These are phyloP conservation scores for Eutrema heterophyllum DNA, from an alignment of 345 rosid species.

Conservation along the genomic window DNA sequence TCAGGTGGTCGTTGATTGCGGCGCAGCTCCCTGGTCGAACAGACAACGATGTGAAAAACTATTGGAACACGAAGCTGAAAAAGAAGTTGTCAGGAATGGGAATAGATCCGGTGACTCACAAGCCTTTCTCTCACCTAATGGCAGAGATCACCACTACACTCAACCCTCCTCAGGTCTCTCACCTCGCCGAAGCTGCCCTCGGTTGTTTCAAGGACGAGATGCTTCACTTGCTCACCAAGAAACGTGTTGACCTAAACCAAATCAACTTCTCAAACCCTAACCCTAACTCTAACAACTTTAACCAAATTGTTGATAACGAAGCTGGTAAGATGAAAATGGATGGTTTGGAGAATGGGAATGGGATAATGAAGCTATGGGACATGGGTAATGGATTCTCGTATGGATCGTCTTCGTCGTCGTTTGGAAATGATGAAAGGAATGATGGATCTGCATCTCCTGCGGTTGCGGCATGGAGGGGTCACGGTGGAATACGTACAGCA, in stretches of 20 bases:
- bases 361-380: slow-evolving; percentile 34
- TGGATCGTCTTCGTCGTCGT: slow-evolving; percentile 31
- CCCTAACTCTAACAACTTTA: slow-evolving; percentile 34
- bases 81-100: slow-evolving; percentile 96
- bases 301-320: slow-evolving; percentile 40
- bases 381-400: slow-evolving; percentile 32
- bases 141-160: slow-evolving; percentile 92
- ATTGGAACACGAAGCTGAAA: slow-evolving; percentile 94
- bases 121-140: slow-evolving; percentile 98
- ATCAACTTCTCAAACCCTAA: slow-evolving; percentile 31
- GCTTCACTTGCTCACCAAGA: slow-evolving; percentile 96
- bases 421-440: slow-evolving; percentile 34
- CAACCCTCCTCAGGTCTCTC: slow-evolving; percentile 89
- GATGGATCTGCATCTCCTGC: slow-evolving; percentile 30
- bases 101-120: slow-evolving; percentile 93
- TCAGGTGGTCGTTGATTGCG: slow-evolving; percentile 93
- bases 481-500: slow-evolving; percentile 24
- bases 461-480: slow-evolving; percentile 30
- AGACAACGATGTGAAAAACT: slow-evolving; percentile 87
- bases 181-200: slow-evolving; percentile 93
- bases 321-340: slow-evolving; percentile 59
- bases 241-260: slow-evolving; percentile 71
- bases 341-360: slow-evolving; percentile 20
- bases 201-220: slow-evolving; percentile 98
- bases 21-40: slow-evolving; percentile 91